Percentiles rank a stretch among this genome's conserved stretches.
Evolutionary conservation across 257 asterid genomes (phyloP).

Genomic region (Solanum chiquidenum): DNA sequence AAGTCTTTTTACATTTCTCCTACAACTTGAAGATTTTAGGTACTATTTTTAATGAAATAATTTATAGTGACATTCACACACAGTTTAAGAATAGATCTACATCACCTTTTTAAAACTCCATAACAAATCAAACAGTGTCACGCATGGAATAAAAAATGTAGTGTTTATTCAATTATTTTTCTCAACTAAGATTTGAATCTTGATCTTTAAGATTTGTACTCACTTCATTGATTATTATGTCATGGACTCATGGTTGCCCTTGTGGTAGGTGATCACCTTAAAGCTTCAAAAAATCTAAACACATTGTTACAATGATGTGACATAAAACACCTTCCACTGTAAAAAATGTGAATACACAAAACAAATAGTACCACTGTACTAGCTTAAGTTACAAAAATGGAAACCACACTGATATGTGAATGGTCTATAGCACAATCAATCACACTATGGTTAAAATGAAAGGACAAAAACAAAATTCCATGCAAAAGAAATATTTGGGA

Average conservation of each 20-base stretch:
- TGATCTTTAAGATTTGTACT: neutral
- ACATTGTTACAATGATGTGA: neutral
- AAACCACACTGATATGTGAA: neutral
- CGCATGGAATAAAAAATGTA: neutral
- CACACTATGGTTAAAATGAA: neutral
- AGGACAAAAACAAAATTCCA: neutral
- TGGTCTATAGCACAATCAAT: neutral
- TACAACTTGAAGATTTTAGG: neutral
- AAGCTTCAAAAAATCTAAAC: neutral
- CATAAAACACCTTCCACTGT: neutral
- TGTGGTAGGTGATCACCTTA: neutral
- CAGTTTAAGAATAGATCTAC: neutral
- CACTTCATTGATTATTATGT: neutral
- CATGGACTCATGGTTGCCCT: neutral
- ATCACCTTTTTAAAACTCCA: neutral
- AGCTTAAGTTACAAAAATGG: neutral
- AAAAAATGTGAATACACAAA: neutral
- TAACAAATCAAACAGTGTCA: neutral
- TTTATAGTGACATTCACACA: neutral
- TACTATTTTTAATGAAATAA: neutral
- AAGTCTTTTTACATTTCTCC: neutral
- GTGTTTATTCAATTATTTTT: neutral
- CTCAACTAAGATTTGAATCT: neutral
- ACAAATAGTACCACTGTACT: neutral
- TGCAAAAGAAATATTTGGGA: neutral